Conservation (phyloP, 176 grass and related monocot species). For the Bothriochloa decipiens region DNA sequence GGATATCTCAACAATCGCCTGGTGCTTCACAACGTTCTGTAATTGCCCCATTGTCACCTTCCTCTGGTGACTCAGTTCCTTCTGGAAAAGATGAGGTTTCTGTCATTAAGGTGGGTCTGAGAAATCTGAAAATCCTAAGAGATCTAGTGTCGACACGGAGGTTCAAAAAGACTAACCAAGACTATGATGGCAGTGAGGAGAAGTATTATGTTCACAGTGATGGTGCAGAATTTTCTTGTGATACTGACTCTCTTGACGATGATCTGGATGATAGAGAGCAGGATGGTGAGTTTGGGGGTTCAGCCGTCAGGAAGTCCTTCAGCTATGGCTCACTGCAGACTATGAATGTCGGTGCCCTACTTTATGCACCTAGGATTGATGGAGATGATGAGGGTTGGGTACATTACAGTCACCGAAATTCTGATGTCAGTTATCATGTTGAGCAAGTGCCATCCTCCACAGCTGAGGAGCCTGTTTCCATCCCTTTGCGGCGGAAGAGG, state of each 20-base stretch:
- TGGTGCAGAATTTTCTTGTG: constrained; percentile 62
- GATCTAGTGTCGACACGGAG: constrained; percentile 68
- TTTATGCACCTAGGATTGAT: constrained; percentile 62
- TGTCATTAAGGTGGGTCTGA: constrained; percentile 79
- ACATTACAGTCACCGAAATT: constrained; percentile 80
- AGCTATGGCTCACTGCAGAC: constrained; percentile 86
- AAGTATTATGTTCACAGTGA: constrained; percentile 75
- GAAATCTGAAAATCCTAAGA: constrained; percentile 84
- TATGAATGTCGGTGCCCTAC: constrained; percentile 65
- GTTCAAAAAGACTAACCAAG: constrained; percentile 64
- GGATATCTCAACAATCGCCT: constrained; percentile 45
- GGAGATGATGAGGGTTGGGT: constrained; percentile 81
- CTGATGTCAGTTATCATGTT: constrained; percentile 64
- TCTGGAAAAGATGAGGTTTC: constrained; percentile 79
- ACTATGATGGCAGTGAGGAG: constrained; percentile 69
- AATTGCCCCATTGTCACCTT: constrained; percentile 52
- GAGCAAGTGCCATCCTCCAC: constrained; percentile 51
- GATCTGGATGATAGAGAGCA: constrained; percentile 56
- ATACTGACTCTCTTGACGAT: constrained; percentile 80
- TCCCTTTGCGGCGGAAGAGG: constrained; percentile 55
- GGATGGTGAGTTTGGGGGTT: constrained; percentile 61
- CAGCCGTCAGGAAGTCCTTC: constrained; percentile 79
- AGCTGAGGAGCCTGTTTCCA: constrained; percentile 46
- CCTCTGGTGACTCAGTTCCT: constrained; percentile 62
- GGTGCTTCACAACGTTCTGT: constrained; percentile 54